Evolutionary conservation across 2,329 filamentous ascomycete genomes (phyloP), one percentile per base, ranked within the genome.

Genomic region (Pseudopithomyces chartarum): DNA sequence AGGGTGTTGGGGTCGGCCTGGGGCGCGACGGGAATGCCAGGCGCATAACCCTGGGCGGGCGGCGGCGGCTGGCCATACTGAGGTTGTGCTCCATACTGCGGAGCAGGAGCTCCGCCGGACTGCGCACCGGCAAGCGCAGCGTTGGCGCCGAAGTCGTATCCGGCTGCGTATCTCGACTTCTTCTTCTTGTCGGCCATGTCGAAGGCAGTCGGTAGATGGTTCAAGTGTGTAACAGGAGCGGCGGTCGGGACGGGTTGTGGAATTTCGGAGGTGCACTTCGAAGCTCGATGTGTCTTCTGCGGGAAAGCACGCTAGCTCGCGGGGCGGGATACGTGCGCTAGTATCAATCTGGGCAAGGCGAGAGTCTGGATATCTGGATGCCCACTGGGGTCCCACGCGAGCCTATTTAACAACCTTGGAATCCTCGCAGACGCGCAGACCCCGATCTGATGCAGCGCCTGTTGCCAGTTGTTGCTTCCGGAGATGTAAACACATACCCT

Each of bases 81-180:
- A 72, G 79, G 64, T n/a, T 57, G 68, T 26, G 63, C 62, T 50
- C 66, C 44, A 36, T 34, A 36, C 40, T 26, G 20, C 48, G 60
- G 58, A 13, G 65, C 62, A 48, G 60, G 55, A 52, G 62, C 62
- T 68, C 88, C 91, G 33, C 75, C 81, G 55, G 80, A 63, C 7
- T 33, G 19, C 32, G 45, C 45, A 23, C 45, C 45, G 26, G 26
- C 17, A 17, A 46, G 26, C 13, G 19, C 44, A 55, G 90, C 87
- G 83, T 98, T 98, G 71, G 90, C 91, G 68, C 94, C 95, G 68
- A 98, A 95, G 57, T 96, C 94, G 77, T 96, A 99, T 44, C 94
- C 77, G 96, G 90, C 55, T 91, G 91, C 53, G 95, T 95, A 81
- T 98, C 26, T 29, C 26, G 26, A 98, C 85, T 96, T 97, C 86